These are phyloP conservation scores for Coemansia sp. DNA, from an alignment of 192 early-diverging fungal species.

Conservation along the genomic window DNA sequence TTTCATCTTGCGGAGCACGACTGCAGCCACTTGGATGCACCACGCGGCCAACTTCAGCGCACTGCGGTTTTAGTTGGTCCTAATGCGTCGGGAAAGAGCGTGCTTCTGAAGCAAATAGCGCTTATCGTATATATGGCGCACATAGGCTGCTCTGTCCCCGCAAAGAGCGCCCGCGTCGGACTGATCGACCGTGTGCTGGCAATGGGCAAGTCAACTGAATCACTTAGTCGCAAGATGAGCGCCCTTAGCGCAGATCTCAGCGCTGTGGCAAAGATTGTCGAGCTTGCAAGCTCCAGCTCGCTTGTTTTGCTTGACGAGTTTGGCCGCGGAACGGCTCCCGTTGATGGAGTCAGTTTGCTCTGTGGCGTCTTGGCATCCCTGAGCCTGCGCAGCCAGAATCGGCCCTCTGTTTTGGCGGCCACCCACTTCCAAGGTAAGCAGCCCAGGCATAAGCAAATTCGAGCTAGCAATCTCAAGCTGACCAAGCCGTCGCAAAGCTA, in stretches of 20 bases:
- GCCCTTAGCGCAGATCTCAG: conserved; percentile 32
- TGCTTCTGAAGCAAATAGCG: conserved; percentile 75
- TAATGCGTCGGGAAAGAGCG: conserved; percentile 84
- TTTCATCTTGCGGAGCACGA: conserved; percentile 51
- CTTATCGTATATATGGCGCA: conserved; percentile 89
- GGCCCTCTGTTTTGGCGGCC: conserved; percentile 72
- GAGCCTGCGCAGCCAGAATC: conserved; percentile 37
- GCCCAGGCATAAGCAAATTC: neutral
- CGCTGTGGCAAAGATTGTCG: conserved; percentile 13
- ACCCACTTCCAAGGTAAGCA: conserved; percentile 88
- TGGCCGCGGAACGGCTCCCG: conserved; percentile 41
- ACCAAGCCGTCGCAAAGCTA: neutral
- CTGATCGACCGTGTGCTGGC: conserved; percentile 82
- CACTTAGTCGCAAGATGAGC: conserved; percentile 27
- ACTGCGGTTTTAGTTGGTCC: conserved; percentile 79
- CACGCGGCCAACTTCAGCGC: conserved; percentile 16
- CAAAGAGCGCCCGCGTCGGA: conserved; percentile 68
- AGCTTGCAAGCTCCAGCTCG: conserved; percentile 4
- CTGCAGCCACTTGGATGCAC: conserved; percentile 15
- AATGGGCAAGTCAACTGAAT: conserved; percentile 39
- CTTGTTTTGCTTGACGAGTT: conserved; percentile 50
- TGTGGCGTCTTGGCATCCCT: conserved; percentile 71
- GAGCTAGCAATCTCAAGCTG: too few relatives aligned
- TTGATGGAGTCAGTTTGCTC: conserved; percentile 82
- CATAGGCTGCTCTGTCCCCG: conserved; percentile 89